Base-by-base conservation (phyloP, 1,284 basidiomycete species). In the Rhodotorula sp. region DNA sequence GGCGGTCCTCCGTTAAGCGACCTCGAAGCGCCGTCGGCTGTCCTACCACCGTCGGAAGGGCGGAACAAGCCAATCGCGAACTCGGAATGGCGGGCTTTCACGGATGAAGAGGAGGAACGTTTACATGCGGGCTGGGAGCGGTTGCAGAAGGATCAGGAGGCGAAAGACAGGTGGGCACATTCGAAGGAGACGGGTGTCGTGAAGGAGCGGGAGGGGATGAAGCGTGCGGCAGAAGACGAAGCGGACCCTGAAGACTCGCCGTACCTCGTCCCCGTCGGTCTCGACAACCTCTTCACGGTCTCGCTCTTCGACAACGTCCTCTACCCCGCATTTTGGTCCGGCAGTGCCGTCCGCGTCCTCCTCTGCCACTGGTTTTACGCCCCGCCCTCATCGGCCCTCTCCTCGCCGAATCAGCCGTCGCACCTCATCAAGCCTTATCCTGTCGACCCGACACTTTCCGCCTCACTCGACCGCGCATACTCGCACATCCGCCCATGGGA, bases 281-380 rank as follows among this genome's bases (percentile, higher is more conserved):
- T 77, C 53, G 78, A 79, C 71, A 71, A 70, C n/a, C 69, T 78
- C 51, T 78, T 78, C 67, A 74, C 75, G 50, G 77, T 76, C 40
- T 74, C 76, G 58, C 70, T 76, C 50, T 51, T 55, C 15, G 18
- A 56, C 7, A 34, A 53, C 20, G 44, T 70, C 56, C 73, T 81
- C 30, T 80, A 75, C 56, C 81, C 81, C 3, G 79, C 77, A 56
- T 81, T 81, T 59, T 81, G 80, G 80, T 77, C 77, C 59, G 80
- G 80, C 20, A 75, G 75, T 5, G 71, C 76, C 34, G 78, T 81
- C 54, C 73, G 75, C 31, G 77, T 81, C 30, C 56, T 71, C 58
- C 75, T 77, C 2, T 77, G 77, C 0, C 79, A 77, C 4, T 81
- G 80, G 80, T 81, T 81, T 76, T 82, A 81, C 69, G 77, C 78